Base-by-base conservation (phyloP, 2,329 filamentous ascomycete genomes). In the Emydomyces testavorans region DNA sequence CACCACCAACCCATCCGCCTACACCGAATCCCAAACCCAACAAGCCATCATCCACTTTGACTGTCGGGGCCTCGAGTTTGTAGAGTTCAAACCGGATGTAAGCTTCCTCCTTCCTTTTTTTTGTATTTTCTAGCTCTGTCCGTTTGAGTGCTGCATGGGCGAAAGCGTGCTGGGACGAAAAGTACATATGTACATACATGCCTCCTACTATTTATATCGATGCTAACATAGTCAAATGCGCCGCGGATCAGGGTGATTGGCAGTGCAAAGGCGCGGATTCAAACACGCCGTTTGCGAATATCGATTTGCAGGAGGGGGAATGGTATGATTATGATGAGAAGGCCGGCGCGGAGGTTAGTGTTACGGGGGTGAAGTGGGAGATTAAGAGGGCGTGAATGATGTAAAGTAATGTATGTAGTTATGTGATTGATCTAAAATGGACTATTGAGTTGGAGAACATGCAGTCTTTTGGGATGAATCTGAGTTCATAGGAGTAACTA, bases 241-340 rank as follows among this genome's bases (percentile, higher is more conserved):
- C 24, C 21, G 18, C 16, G 10, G 15, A 11, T 16, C 43, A 94
- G 83, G 92, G 92, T 10, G 85, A 94, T 41, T 98, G 89, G 85
- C 72, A 90, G 49, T 89, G 83, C 0, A 86, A 84, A 39, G 92
- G 89, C 2, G 51, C 76, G 13, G 89, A 95, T 15, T 88, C 87
- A 0, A 75, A 74, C 7, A 92, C 85, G 34, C 85, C 86, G 58
- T 98, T 98, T 60, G 74, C 78, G 0, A 79, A 69, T 4, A 84
- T 96, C 46, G 89, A 96, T 56, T 68, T 98, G 48, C 72, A 73
- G 0, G 92, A 98, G 23, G 90, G 85, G 21, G 92, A 98, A 59
- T 98, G 92, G 92, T 98, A 84, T 65, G 90, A 96, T 58, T 98
- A 96, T 60, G 89, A 96, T 57, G 89, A 96, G 68, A 95, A 96